Evolutionary conservation across 257 asterid species (phyloP), one percentile per base, ranked within the genome.

Genomic region (Galeopsis tetrahit): DNA sequence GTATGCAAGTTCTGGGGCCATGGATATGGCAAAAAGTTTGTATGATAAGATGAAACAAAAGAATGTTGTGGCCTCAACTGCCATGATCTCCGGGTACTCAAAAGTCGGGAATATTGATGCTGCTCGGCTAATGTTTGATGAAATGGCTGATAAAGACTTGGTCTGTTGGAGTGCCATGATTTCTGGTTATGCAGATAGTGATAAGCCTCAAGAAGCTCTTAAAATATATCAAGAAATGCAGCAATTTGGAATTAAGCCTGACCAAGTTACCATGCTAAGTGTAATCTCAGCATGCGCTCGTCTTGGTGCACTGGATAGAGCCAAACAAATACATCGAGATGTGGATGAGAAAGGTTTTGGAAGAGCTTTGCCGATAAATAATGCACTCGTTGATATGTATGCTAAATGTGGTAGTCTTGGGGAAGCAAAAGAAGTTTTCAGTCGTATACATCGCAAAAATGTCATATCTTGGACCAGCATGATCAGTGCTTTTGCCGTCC

Each of bases 141-240:
- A 75, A 75, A 86, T 81, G 77, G 74, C 58, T 6, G 74, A 82
- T n/a, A 88, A 82, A 72, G 96, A 88, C 78, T 70, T 89, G 71
- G 81, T 92, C 38, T 89, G 93, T 71, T 92, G 96, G 96, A 89
- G 96, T 71, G 93, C 97, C 2, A 88, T 92, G 96, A 86, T 92
- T 62, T 80, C 91, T 56, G 88, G 95, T 28, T 92, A 86, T 78
- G 95, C 96, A 40, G 83, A 84, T 77, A 87, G 93, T 10, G 87
- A 77, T 49, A 78, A 63, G 53, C 93, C 97, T 46, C 88, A 84
- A 72, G 92, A 89, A 77, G 93, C 85, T 49, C 86, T 89, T 10
- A 74, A 81, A 67, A 73, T 92, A 75, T 90, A 85, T 73, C 72
- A 73, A 14, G 83, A 85, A 44, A 89, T 92, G 96, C 88, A 70